phyloP scores from a whole-genome alignment of 805 yeast genomes.

The Candida manassasensis region DNA sequence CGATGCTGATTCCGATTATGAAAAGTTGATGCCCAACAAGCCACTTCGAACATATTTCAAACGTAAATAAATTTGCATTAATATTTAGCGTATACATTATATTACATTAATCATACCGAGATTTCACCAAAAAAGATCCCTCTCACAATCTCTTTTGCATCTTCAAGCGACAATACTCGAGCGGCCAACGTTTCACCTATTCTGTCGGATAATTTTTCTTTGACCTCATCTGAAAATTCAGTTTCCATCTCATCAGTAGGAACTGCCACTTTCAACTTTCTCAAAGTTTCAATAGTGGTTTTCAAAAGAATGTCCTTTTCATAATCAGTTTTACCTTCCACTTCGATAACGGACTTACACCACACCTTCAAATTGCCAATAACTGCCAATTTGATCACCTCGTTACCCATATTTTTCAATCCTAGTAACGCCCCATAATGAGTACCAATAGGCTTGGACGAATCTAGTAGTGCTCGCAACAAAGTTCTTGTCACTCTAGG shows the following conservation, averaged over 20 bases:
- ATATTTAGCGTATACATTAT: conserved; percentile 4
- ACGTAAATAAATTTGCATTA: conserved; percentile 5
- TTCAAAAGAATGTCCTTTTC: conserved; percentile 46
- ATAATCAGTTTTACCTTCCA: conserved; percentile 31
- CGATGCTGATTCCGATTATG: conserved; percentile 4
- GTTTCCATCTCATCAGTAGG: conserved; percentile 27
- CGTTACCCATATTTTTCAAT: conserved; percentile 76
- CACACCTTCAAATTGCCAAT: conserved; percentile 83
- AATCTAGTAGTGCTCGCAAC: conserved; percentile 82
- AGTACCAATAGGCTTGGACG: conserved; percentile 79
- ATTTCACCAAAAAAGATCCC: conserved; percentile 74
- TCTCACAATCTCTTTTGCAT: conserved; percentile 48
- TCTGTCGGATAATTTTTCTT: conserved; percentile 46
- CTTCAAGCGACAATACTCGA: conserved; percentile 41
- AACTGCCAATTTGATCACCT: conserved; percentile 77
- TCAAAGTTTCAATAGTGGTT: conserved; percentile 51
- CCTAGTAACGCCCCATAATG: conserved; percentile 91
- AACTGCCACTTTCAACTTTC: conserved; percentile 37
- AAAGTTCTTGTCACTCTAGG: conserved; percentile 93
- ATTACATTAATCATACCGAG: conserved; percentile 13
- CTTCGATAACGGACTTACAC: conserved; percentile 56
- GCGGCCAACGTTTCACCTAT: conserved; percentile 59
- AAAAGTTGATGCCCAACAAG: conserved; percentile 1
- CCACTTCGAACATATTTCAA: conserved; percentile 3
- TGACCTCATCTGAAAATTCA: conserved; percentile 30